phyloP scores from a whole-genome alignment of 208 protist species.

The Trypanosoma conorhini region DNA sequence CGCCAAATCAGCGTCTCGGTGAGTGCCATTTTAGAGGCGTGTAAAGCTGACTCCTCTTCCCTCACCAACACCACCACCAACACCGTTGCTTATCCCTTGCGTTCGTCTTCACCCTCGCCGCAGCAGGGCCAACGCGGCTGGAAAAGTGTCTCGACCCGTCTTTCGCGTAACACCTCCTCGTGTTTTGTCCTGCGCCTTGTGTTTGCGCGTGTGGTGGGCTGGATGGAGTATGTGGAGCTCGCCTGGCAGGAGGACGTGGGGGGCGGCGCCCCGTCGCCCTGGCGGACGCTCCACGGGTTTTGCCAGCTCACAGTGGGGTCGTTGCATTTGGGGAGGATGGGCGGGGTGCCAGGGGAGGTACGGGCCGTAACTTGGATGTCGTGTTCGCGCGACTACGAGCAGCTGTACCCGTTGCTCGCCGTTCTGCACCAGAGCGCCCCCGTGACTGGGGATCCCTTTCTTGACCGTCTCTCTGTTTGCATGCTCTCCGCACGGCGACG shows the following conservation, averaged over 20 bases:
- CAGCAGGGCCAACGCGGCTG: neutral
- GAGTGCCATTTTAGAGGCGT: conserved; percentile 12
- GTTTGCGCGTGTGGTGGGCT: conserved; percentile 26
- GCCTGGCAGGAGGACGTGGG: neutral
- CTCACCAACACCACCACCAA: neutral
- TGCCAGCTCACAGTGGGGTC: conserved; percentile 6
- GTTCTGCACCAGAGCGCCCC: conserved; percentile 33
- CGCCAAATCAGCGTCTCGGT: conserved; percentile 8
- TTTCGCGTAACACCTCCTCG: neutral
- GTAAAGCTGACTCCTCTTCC: neutral
- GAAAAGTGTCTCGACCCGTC: conserved; percentile 7
- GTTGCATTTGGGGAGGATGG: conserved; percentile 8
- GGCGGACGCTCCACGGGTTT: conserved; percentile 24
- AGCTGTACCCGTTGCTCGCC: conserved; percentile 41
- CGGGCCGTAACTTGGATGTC: conserved; percentile 45
- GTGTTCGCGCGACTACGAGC: conserved; percentile 25
- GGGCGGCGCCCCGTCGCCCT: neutral
- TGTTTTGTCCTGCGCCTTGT: conserved; percentile 22
- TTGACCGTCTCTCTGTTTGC: conserved; percentile 29
- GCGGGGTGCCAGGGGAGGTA: conserved; percentile 13
- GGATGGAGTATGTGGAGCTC: conserved; percentile 28
- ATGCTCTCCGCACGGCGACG: conserved; percentile 8
- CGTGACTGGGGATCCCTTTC: conserved; percentile 26
- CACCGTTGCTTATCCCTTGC: neutral
- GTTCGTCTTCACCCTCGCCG: neutral